Conservation (phyloP, 2,329 filamentous ascomycete genomes). For the Alternaria arbusti region DNA sequence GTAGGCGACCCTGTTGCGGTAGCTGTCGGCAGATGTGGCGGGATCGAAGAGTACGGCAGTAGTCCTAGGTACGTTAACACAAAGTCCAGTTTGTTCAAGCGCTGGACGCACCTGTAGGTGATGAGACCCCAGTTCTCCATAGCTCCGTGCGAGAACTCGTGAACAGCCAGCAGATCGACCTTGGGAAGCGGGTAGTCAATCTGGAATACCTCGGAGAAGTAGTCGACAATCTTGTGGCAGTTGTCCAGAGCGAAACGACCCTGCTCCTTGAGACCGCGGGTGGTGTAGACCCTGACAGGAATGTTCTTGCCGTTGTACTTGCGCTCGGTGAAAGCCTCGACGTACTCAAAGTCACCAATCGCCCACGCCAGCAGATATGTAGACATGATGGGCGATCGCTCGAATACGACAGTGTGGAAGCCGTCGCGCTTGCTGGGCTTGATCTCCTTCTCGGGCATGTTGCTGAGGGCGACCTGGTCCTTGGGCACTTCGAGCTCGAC, state of each 20-base stretch:
- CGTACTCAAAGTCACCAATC: conserved; percentile 94
- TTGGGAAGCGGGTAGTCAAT: conserved; percentile 87
- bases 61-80: conserved; percentile 56
- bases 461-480: conserved; percentile 87
- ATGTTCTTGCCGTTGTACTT: conserved; percentile 90
- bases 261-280: conserved; percentile 90
- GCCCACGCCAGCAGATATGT: conserved; percentile 97
- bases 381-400: conserved; percentile 91
- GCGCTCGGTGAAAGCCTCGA: conserved; percentile 88
- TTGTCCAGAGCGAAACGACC: conserved; percentile 88
- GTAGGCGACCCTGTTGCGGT: conserved; percentile 93
- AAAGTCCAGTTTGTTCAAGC: neutral
- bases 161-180: conserved; percentile 94
- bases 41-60: conserved; percentile 97
- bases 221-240: conserved; percentile 91
- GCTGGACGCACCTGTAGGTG: conserved; percentile 73
- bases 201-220: conserved; percentile 93
- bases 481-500: conserved; percentile 90
- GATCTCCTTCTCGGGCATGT: conserved; percentile 86
- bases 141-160: conserved; percentile 85
- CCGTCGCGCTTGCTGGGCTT: conserved; percentile 74
- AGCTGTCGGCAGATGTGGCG: conserved; percentile 84
- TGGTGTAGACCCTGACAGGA: conserved; percentile 95
- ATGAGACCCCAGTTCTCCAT: conserved; percentile 99
- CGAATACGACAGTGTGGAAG: conserved; percentile 84